Conservation (phyloP, 495 filamentous ascomycete genomes). For the Geopyxis carbonaria region DNA sequence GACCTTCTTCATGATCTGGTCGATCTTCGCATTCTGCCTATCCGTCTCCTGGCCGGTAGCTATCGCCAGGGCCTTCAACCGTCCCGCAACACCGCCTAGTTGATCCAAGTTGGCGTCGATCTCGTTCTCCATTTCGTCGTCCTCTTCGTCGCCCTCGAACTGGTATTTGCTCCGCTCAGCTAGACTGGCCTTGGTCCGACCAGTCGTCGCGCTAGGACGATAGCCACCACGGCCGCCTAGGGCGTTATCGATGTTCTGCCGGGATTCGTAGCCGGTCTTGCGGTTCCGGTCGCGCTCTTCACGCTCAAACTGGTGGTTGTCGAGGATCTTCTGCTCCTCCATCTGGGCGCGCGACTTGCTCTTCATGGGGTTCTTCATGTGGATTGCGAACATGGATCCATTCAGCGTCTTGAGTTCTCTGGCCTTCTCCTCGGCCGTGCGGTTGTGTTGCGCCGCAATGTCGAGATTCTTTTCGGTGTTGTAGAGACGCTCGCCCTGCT, state of each 20-base stretch:
- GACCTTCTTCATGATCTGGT: constrained; percentile 57
- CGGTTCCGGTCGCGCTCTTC: constrained; percentile 49
- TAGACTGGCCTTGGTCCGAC: constrained; percentile 29
- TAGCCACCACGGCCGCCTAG: constrained; percentile 34
- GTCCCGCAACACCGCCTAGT: constrained; percentile 39
- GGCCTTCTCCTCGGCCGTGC: constrained; percentile 56
- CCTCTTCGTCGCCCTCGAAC: constrained; percentile 59
- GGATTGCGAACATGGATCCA: constrained; percentile 66
- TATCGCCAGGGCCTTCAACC: constrained; percentile 48
- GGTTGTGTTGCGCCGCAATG: constrained; percentile 46
- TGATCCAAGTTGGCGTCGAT: constrained; percentile 50
- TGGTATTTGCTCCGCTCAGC: constrained; percentile 59
- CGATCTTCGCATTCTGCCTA: constrained; percentile 54
- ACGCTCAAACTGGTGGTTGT: constrained; percentile 48
- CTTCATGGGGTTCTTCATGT: constrained; percentile 59
- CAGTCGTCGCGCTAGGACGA: constrained; percentile 5
- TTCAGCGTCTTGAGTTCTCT: constrained; percentile 61
- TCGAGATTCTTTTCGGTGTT: constrained; percentile 63
- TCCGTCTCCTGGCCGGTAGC: constrained; percentile 61
- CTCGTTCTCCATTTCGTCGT: constrained; percentile 58
- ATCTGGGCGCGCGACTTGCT: constrained; percentile 37
- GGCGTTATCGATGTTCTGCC: constrained; percentile 42
- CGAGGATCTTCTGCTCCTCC: constrained; percentile 43
- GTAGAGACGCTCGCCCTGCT: constrained; percentile 60
- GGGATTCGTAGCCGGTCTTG: constrained; percentile 40